phyloP scores from a whole-genome alignment of 2,329 filamentous ascomycete genomes.

The Reticulascus tulasneorum region DNA sequence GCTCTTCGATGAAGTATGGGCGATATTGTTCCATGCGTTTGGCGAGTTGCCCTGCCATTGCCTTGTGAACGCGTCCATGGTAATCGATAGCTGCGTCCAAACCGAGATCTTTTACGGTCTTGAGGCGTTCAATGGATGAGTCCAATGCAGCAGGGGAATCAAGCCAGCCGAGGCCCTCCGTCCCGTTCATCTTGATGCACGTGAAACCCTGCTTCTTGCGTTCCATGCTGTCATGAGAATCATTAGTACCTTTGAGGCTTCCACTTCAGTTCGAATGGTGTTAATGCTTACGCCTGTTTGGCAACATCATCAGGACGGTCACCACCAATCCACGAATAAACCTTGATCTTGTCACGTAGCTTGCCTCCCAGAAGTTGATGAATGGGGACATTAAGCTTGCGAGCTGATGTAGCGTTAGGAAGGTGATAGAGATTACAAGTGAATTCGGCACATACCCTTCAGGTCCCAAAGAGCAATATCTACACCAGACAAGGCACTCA shows the following conservation, averaged over 20 bases:
- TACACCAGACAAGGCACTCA: constrained; percentile 64
- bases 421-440: not conserved
- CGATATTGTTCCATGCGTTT: constrained; percentile 56
- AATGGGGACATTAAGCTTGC: constrained; percentile 48
- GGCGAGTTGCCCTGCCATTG: constrained; percentile 67
- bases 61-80: constrained; percentile 65
- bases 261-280: not conserved
- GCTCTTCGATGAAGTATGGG: constrained; percentile 64
- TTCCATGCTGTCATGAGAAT: constrained; percentile 31
- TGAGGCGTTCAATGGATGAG: constrained; percentile 55
- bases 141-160: constrained; percentile 57
- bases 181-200: constrained; percentile 65
- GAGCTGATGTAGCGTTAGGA: constrained; percentile 3
- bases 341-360: constrained; percentile 56
- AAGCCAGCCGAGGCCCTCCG: constrained; percentile 62
- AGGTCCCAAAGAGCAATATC: constrained; percentile 69
- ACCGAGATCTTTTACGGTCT: constrained; percentile 59
- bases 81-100: constrained; percentile 66
- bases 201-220: constrained; percentile 52
- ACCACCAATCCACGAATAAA: constrained; percentile 69
- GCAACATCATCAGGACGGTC: constrained; percentile 60
- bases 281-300: constrained; percentile 39
- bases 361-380: constrained; percentile 64
- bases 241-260: not conserved
- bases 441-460: constrained; percentile 36